phyloP scores from a whole-genome alignment of 2,329 filamentous ascomycete species.

The Apiospora arundinis region DNA sequence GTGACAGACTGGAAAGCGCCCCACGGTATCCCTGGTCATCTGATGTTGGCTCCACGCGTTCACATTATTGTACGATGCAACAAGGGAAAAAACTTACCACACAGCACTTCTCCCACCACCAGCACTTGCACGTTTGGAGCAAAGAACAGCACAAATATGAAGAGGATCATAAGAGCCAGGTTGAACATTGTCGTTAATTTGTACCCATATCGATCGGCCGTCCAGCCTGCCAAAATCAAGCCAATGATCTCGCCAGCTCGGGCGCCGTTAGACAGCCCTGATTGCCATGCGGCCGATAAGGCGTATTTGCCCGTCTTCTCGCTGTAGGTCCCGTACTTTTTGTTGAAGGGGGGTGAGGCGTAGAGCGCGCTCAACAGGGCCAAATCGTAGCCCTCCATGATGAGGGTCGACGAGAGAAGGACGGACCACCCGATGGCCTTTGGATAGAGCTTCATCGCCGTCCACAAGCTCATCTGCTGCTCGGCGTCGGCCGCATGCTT shows the following conservation, averaged over 20 bases:
- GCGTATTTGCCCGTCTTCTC: slow-evolving; percentile 47
- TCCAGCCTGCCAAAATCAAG: slow-evolving; percentile 58
- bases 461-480: slow-evolving; percentile 47
- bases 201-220: slow-evolving; percentile 58
- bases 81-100: slow-evolving; percentile 34
- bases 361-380: slow-evolving; percentile 57
- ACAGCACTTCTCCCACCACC: slow-evolving; percentile 56
- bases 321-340: slow-evolving; percentile 51
- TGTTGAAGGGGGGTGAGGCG: slow-evolving; percentile 51
- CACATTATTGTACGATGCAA: background rate
- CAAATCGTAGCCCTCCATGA: slow-evolving; percentile 60
- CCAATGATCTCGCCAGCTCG: slow-evolving; percentile 62
- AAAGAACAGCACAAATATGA: slow-evolving; percentile 62
- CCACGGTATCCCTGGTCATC: slow-evolving; percentile 54
- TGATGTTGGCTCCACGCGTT: slow-evolving; percentile 10
- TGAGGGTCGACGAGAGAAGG: slow-evolving; percentile 51
- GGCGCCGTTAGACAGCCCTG: slow-evolving; percentile 59
- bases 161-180: slow-evolving; percentile 52
- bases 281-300: slow-evolving; percentile 63
- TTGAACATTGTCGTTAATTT: slow-evolving; percentile 55
- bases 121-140: slow-evolving; percentile 53
- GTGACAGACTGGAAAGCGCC: slow-evolving; percentile 59
- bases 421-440: slow-evolving; percentile 57
- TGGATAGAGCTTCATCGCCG: slow-evolving; percentile 50
- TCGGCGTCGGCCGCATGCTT: slow-evolving; percentile 49